Evolutionary conservation across 305 asterid species (phyloP).

Genomic region (Galium porrigens): DNA sequence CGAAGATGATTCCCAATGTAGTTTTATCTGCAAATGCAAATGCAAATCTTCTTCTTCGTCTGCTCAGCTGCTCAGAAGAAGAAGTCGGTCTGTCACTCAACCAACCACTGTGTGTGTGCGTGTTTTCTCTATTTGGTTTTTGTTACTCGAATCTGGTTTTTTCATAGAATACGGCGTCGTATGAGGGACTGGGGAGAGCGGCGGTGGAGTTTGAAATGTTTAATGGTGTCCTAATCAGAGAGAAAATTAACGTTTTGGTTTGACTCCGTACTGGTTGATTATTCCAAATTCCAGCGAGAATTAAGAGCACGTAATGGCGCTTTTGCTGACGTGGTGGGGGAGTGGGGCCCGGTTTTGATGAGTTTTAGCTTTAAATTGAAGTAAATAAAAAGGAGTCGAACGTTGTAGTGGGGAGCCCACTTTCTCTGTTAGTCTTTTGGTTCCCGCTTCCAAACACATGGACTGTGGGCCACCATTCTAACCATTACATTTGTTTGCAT

Average conservation of each 20-base stretch:
- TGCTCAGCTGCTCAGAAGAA: slow-evolving; percentile 4
- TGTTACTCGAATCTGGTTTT: not conserved
- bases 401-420: slow-evolving; percentile 28
- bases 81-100: slow-evolving; percentile 1
- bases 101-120: not conserved
- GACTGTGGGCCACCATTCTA: slow-evolving; percentile 1
- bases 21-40: no score
- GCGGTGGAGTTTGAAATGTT: slow-evolving; percentile 1
- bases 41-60: not conserved
- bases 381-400: slow-evolving; percentile 20
- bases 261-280: not conserved
- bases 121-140: not conserved
- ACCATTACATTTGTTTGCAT: not conserved
- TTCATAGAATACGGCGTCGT: slow-evolving; percentile 12
- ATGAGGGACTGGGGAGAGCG: not conserved
- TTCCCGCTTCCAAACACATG: slow-evolving; percentile 19
- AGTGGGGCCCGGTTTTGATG: slow-evolving; percentile 12
- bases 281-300: slow-evolving; percentile 8
- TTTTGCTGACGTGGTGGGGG: slow-evolving; percentile 16
- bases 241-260: slow-evolving; percentile 3
- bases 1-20: not conserved
- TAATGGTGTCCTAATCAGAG: not conserved
- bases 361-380: slow-evolving; percentile 1
- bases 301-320: slow-evolving; percentile 10
- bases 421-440: not conserved